Evolutionary conservation across 129 eudicot genomes (phyloP).

Genomic region (Tanacetum coccineum): DNA sequence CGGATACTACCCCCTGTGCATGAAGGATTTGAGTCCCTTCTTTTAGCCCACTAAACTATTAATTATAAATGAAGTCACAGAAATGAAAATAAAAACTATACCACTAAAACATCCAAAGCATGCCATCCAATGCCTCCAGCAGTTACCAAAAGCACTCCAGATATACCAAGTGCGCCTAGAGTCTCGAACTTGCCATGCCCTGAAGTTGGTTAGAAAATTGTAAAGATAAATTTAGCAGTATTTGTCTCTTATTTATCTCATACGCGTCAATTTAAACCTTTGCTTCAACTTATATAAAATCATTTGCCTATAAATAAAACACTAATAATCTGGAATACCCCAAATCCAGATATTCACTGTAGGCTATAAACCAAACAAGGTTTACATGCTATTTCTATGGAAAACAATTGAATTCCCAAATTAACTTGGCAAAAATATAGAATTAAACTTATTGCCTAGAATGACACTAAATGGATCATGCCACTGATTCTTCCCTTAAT

Average conservation of each 20-base stretch:
- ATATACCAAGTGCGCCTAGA: conserved; percentile 91
- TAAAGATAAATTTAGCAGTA: not conserved
- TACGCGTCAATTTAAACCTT: not conserved
- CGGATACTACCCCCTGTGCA: conserved; percentile 60
- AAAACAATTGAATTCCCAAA: not conserved
- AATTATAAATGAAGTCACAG: not conserved
- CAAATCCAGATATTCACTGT: not conserved
- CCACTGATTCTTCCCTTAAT: conserved; percentile 2
- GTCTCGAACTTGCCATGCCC: conserved; percentile 99
- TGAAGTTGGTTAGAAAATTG: conserved; percentile 30
- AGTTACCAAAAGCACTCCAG: conserved; percentile 72
- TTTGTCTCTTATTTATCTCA: not conserved
- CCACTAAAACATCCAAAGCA: conserved; percentile 76
- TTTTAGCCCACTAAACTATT: not conserved
- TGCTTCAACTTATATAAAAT: conserved; percentile 7
- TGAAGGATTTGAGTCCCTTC: conserved; percentile 3
- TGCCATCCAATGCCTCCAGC: conserved; percentile 99
- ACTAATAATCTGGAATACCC: too few relatives aligned
- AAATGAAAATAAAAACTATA: conserved; percentile 22
- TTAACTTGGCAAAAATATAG: not conserved
- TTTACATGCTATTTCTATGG: not conserved
- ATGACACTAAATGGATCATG: conserved; percentile 3
- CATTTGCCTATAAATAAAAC: not conserved
- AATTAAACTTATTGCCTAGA: conserved; percentile 1
- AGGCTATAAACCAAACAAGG: not conserved